Evolutionary conservation across 1,284 basidiomycete genomes (phyloP), one percentile per base, ranked within the genome.

Genomic region (Rhodotorula glutinis): DNA sequence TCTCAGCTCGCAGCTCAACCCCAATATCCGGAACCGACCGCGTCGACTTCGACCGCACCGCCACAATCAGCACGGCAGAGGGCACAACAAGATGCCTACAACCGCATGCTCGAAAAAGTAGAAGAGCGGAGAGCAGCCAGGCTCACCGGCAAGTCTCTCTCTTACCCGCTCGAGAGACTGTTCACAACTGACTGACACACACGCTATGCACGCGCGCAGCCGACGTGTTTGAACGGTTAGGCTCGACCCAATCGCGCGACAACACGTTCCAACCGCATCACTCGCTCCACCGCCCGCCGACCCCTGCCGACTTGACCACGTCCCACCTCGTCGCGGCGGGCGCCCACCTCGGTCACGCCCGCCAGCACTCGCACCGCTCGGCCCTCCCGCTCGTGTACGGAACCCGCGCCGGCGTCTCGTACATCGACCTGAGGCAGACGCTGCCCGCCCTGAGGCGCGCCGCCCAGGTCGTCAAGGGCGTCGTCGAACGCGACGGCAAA

Each of bases 301-400:
- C 82, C 29, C 83, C 87, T 13, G 80, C 85, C 56, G 81, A 89
- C 68, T 82, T 88, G 66, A 92, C 92, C 1, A 82, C 95, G 54
- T 94, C 92, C 14, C 89, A 94, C 54, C 87, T 99, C 65, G 82
- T 98, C 52, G 93, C 96, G 1, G 84, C 93, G 11, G 92, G 92
- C 41, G 93, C 96, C 17, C 95, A 98, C 77, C 86, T 98, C 53
- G 96, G 96, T 7, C 95, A 98, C 78, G 84, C 88, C 33, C 85
- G 86, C 57, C 84, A 87, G 3, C 85, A 90, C 70, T 88, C 95
- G 82, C 88, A 91, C 78, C 88, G 90, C 25, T 87, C 92, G 72
- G 94, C 91, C 77, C 84, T 89, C 73, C 91, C 94, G n/a, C 94
- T 92, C 78, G 88, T 95, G 53, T 98, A 98, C 78, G 96, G 95